These are phyloP conservation scores for Aspergillus pseudotamarii DNA, from an alignment of 2,329 filamentous ascomycete species.

Conservation along the genomic window DNA sequence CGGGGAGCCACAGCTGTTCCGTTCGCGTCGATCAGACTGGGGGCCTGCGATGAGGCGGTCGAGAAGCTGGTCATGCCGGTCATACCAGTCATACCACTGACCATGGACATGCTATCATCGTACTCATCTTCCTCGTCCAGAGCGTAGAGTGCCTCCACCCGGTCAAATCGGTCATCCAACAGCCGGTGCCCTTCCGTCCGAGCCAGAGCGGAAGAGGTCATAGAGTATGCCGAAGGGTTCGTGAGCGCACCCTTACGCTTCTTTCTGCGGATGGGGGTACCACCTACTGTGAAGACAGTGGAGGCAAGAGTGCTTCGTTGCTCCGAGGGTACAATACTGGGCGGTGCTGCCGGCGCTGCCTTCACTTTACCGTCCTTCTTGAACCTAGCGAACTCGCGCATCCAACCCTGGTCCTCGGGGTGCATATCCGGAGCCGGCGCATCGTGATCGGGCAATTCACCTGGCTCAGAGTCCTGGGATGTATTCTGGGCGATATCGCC, in stretches of 20 bases:
- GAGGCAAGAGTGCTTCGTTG: conserved; percentile 48
- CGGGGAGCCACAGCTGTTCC: conserved; percentile 60
- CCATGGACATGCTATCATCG: conserved; percentile 55
- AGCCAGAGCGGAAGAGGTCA: conserved; percentile 85
- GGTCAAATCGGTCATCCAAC: conserved; percentile 89
- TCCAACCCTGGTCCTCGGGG: conserved; percentile 78
- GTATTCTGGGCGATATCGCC: conserved; percentile 11
- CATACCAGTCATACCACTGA: conserved; percentile 57
- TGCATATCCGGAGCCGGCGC: conserved; percentile 47
- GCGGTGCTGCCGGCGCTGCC: conserved; percentile 38
- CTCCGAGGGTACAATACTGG: conserved; percentile 42
- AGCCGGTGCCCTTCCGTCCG: conserved; percentile 85
- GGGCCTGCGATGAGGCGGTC: conserved; percentile 60
- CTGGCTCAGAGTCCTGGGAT: conserved; percentile 24
- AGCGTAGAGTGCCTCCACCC: conserved; percentile 80
- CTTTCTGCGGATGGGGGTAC: conserved; percentile 69
- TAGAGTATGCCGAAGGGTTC: conserved; percentile 82
- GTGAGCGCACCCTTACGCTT: conserved; percentile 95
- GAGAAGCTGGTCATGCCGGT: conserved; percentile 62
- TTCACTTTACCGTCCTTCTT: conserved; percentile 70
- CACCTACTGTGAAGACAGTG: conserved; percentile 63
- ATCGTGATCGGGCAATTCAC: conserved; percentile 41
- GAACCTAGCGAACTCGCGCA: conserved; percentile 91
- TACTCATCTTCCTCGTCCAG: conserved; percentile 59
- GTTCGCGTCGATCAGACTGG: conserved; percentile 50